phyloP scores from a whole-genome alignment of 768 basidiomycete species.

The Lentinula boryana region DNA sequence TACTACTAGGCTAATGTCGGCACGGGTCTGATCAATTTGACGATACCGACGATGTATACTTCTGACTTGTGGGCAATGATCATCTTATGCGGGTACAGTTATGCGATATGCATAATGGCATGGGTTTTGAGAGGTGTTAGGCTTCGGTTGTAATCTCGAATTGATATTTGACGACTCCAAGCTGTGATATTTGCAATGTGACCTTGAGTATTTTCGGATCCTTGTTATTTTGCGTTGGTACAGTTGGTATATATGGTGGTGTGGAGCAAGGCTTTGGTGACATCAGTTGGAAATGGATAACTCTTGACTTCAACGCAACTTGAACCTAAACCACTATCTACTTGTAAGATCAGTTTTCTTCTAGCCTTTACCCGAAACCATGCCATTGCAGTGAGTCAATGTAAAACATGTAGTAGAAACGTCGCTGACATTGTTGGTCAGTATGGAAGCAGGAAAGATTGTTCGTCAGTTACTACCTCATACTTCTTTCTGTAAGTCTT shows the following conservation, averaged over 20 bases:
- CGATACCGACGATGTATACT: conserved; percentile 77
- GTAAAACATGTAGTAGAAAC: not conserved
- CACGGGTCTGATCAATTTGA: conserved; percentile 82
- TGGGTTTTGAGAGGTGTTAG: conserved; percentile 39
- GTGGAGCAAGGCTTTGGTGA: no score
- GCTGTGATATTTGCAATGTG: not conserved
- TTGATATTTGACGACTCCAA: no score
- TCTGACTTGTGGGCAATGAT: conserved; percentile 49
- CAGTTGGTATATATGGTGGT: no score
- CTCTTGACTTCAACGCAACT: not conserved
- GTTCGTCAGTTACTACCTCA: not conserved
- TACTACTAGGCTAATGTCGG: conserved; percentile 69
- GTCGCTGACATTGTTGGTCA: not conserved
- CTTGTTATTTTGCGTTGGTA: no score
- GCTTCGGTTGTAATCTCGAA: conserved; percentile 3
- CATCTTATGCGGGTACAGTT: conserved; percentile 57
- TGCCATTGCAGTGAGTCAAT: not conserved
- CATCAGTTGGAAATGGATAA: no score
- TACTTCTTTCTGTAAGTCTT: not conserved
- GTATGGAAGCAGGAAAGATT: not conserved
- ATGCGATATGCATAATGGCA: conserved; percentile 51
- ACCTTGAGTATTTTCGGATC: not conserved
- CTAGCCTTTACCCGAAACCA: not conserved
- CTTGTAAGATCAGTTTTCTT: not conserved
- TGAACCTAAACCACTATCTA: not conserved